Evolutionary conservation across 148 eudicot genomes (phyloP).

Genomic region (Cornus suecica): DNA sequence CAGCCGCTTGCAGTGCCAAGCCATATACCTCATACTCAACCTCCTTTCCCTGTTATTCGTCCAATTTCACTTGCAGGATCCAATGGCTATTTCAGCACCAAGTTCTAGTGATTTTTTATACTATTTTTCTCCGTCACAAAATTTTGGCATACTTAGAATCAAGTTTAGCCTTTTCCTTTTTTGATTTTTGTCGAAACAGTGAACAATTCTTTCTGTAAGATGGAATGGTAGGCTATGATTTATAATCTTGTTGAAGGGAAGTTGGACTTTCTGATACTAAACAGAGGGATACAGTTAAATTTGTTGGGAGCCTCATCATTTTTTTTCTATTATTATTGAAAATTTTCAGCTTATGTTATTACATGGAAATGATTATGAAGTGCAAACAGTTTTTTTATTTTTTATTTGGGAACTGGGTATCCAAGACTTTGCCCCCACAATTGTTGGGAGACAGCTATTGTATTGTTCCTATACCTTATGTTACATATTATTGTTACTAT

Average conservation of each 20-base stretch:
- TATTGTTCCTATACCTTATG: too few relatives aligned
- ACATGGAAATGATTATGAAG: background rate
- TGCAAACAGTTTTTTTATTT: background rate
- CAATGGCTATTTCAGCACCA: slow-evolving; percentile 31
- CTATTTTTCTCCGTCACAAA: background rate
- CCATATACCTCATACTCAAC: slow-evolving; percentile 50
- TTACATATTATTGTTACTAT: too few relatives aligned
- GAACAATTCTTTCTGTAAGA: slow-evolving; percentile 12
- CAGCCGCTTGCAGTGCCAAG: slow-evolving; percentile 43
- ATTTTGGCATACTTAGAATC: slow-evolving; percentile 13
- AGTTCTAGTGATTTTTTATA: slow-evolving; percentile 33
- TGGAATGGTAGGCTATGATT: background rate
- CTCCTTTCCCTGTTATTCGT: slow-evolving; percentile 36
- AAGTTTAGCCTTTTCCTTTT: background rate
- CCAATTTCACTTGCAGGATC: slow-evolving; percentile 42
- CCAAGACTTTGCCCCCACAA: too few relatives aligned
- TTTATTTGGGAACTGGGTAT: too few relatives aligned
- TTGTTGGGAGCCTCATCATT: background rate
- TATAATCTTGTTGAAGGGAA: background rate
- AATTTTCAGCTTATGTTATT: background rate
- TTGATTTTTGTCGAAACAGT: background rate
- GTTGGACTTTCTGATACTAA: background rate
- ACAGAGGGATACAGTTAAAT: too few relatives aligned
- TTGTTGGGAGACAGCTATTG: too few relatives aligned
- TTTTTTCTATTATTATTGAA: background rate